A percentile compares a stretch with the other conserved stretches of the same genome.
Conservation (phyloP, 1,284 basidiomycete genomes). For the Ustilago trichophora region DNA sequence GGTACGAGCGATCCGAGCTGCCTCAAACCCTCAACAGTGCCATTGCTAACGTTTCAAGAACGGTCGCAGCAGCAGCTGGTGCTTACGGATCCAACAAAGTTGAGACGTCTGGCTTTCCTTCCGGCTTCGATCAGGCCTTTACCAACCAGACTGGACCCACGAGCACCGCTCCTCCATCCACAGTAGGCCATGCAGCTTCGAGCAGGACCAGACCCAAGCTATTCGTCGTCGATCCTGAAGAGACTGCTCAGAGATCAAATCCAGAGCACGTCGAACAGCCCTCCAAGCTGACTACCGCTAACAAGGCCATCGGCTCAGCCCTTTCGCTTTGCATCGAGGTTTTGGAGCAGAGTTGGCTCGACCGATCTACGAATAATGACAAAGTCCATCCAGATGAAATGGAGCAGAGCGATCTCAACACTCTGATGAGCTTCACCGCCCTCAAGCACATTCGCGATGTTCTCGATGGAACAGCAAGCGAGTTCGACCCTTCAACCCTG, state of each 20-base stretch:
- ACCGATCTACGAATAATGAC: neutral
- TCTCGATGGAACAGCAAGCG: conserved; percentile 41
- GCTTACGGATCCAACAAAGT: conserved; percentile 15
- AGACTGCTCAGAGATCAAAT: neutral
- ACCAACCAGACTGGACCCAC: conserved; percentile 13
- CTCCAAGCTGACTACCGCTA: conserved; percentile 27
- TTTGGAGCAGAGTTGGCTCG: conserved; percentile 41
- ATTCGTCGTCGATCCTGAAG: neutral
- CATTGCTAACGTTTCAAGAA: conserved; percentile 48
- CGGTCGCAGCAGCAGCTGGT: conserved; percentile 41
- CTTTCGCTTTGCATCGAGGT: conserved; percentile 41
- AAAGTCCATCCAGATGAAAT: conserved; percentile 1
- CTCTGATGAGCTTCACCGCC: conserved; percentile 53
- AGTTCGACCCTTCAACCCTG: conserved; percentile 50
- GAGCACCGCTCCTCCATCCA: conserved; percentile 5
- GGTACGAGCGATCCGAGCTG: conserved; percentile 53
- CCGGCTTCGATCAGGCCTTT: conserved; percentile 38
- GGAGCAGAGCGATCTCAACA: conserved; percentile 30
- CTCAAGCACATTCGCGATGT: conserved; percentile 60
- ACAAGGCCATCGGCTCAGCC: conserved; percentile 47
- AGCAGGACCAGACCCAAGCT: conserved; percentile 2
- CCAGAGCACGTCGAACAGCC: conserved; percentile 18
- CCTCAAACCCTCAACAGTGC: conserved; percentile 45
- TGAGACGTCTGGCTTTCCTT: conserved; percentile 35
- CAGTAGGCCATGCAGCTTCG: conserved; percentile 21